Percentiles rank a stretch among this genome's conserved stretches.
These are phyloP conservation scores for Candida anglica DNA, from an alignment of 805 yeast genomes.

Conservation along the genomic window DNA sequence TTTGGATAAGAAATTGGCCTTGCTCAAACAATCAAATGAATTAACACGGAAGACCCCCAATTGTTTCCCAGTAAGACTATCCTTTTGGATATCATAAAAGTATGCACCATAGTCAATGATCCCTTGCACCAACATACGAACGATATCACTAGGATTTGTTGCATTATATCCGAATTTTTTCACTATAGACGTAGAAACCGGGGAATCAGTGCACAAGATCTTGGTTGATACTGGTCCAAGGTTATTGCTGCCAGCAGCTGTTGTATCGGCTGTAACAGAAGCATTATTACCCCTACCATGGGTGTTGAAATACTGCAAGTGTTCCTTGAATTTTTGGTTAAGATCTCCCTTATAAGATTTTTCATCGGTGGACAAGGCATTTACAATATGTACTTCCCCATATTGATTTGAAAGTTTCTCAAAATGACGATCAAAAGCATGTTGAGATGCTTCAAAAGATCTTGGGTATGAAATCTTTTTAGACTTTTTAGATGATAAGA, in stretches of 20 bases:
- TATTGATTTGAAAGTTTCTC: slow-evolving; percentile 43
- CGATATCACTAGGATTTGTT: slow-evolving; percentile 28
- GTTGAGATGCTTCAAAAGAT: slow-evolving; percentile 51
- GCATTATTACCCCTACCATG: too few relatives aligned
- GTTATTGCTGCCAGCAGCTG: background rate
- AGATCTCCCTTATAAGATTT: slow-evolving; percentile 44
- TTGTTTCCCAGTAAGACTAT: slow-evolving; percentile 42
- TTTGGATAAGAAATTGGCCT: slow-evolving; percentile 46
- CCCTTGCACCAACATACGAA: slow-evolving; percentile 23
- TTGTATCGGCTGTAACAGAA: background rate
- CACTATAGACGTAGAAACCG: slow-evolving; percentile 27
- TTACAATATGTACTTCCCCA: slow-evolving; percentile 48
- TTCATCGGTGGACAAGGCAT: slow-evolving; percentile 41
- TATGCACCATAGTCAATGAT: slow-evolving; percentile 45
- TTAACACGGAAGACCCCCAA: slow-evolving; percentile 48
- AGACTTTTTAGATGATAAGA: slow-evolving; percentile 32
- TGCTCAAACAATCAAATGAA: slow-evolving; percentile 46
- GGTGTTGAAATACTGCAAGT: slow-evolving; percentile 31
- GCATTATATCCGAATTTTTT: slow-evolving; percentile 32
- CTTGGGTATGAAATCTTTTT: slow-evolving; percentile 44
- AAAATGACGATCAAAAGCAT: slow-evolving; percentile 49
- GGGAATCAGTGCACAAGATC: slow-evolving; percentile 24
- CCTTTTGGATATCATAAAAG: slow-evolving; percentile 33
- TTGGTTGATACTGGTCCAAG: slow-evolving; percentile 9
- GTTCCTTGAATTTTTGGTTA: slow-evolving; percentile 33